Base-by-base conservation (phyloP, 1,284 basidiomycete genomes). In the Bjerkandera adusta region DNA sequence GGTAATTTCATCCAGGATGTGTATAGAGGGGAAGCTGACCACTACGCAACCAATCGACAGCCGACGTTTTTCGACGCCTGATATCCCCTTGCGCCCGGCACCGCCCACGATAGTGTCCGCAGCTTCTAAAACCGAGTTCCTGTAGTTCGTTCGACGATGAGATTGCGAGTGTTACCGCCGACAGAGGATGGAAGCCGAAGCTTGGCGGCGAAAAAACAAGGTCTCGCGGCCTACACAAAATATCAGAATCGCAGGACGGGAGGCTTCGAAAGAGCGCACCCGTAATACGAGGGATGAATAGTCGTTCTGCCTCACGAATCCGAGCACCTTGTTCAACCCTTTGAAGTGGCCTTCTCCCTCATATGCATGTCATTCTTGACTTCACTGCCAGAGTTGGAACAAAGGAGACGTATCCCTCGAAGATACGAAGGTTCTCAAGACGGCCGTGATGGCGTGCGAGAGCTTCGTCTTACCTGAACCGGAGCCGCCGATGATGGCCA, bases 131-230 rank as follows among this genome's bases (percentile, higher is more conserved):
- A 0, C 75, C 74, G 2, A 79, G 64, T 56, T 79, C 75, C 4
- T 53, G 63, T 22, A 79, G 68, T 76, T 55, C 76, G 68, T 42
- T 76, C 68, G 3, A 78, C 75, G 26, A 77, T 72, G 6, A 62
- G 47, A 1, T 40, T 44, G 4, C 70, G 62, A 0, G 66, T 62
- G 4, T 58, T 51, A 1, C 54, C 36, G 8, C 62, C 50, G 4
- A 74, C 59, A 0, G 63, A 57, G 1, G 68, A 58, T 0, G 75
- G 75, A 0, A 78, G 62, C 2, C 74, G 67, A 0, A 78, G 62
- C 12, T 67, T 62, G 1, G 75, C 76, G 0, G 75, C 70, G 50
- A 69, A 76, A 16, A 58, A 59, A n/a, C 10, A 79, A 57, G 0
- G 76, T 79, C 55, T 77, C 76, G 13, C 73, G 62, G 2, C 75